phyloP scores from a whole-genome alignment of 805 yeast species.

The Sugiyamaella qingdaonensis region DNA sequence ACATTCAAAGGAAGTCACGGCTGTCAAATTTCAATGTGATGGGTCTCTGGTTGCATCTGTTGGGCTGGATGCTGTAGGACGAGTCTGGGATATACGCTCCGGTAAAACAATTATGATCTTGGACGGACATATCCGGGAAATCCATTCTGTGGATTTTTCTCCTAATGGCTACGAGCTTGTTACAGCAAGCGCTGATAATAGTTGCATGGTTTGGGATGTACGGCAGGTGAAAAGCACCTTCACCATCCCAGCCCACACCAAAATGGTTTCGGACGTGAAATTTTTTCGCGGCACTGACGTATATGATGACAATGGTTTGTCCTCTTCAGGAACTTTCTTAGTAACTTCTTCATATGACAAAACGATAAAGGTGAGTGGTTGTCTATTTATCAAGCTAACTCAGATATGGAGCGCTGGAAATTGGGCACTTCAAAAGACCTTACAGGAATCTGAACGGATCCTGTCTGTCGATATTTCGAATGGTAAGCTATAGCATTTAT shows the following conservation, averaged over 20 bases:
- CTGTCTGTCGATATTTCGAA: slow-evolving; percentile 59
- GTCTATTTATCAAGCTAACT: not conserved
- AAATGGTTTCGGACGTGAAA: slow-evolving; percentile 61
- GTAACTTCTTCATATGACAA: slow-evolving; percentile 72
- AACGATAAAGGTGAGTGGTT: slow-evolving; percentile 38
- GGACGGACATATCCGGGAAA: slow-evolving; percentile 66
- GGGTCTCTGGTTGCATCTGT: slow-evolving; percentile 75
- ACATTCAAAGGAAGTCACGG: slow-evolving; percentile 67
- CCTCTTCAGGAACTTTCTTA: slow-evolving; percentile 45
- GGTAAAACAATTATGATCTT: slow-evolving; percentile 61
- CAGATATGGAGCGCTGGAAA: slow-evolving; percentile 58
- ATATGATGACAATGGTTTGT: not conserved
- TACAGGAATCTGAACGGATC: slow-evolving; percentile 63
- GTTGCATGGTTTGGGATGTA: slow-evolving; percentile 82
- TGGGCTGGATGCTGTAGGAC: slow-evolving; percentile 69
- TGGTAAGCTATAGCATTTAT: not conserved
- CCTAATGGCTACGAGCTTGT: slow-evolving; percentile 71
- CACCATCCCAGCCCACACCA: slow-evolving; percentile 71
- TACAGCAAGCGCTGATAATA: slow-evolving; percentile 80
- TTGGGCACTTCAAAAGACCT: slow-evolving; percentile 55
- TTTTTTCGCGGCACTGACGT: slow-evolving; percentile 36
- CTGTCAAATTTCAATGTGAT: slow-evolving; percentile 60
- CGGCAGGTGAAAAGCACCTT: slow-evolving; percentile 44
- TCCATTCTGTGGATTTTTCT: slow-evolving; percentile 70
- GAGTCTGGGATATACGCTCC: slow-evolving; percentile 82